phyloP scores from a whole-genome alignment of 768 basidiomycete genomes.

The Mycena filopes region DNA sequence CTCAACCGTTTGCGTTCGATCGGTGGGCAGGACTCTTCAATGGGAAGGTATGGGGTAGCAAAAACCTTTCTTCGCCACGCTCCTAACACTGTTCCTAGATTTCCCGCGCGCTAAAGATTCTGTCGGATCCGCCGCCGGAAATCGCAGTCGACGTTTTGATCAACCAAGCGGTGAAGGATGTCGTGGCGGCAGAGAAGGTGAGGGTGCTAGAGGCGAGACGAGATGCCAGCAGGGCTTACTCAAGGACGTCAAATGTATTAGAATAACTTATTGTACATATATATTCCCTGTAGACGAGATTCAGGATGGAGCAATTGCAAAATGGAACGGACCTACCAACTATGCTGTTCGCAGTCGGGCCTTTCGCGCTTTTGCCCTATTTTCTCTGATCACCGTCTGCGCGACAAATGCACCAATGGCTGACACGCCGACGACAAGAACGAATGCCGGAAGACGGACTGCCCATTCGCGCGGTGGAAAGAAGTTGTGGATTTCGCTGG shows the following conservation, averaged over 20 bases:
- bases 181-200: slow-evolving; percentile 77
- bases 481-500: slow-evolving; percentile 77
- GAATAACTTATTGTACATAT: slow-evolving; percentile 19
- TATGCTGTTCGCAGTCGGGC: slow-evolving; percentile 71
- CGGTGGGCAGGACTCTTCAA: slow-evolving; percentile 58
- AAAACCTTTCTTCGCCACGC: not conserved
- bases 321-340: slow-evolving; percentile 36
- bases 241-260: slow-evolving; percentile 40
- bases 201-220: slow-evolving; percentile 57
- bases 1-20: slow-evolving; percentile 62
- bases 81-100: slow-evolving; percentile 50
- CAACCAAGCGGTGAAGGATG: slow-evolving; percentile 69
- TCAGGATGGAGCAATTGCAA: slow-evolving; percentile 10
- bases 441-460: slow-evolving; percentile 83
- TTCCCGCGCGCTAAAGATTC: slow-evolving; percentile 59
- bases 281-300: slow-evolving; percentile 27
- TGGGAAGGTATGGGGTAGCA: slow-evolving; percentile 56
- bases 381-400: slow-evolving; percentile 78
- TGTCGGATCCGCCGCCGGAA: slow-evolving; percentile 63
- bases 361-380: slow-evolving; percentile 71
- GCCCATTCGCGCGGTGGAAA: slow-evolving; percentile 96
- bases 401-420: slow-evolving; percentile 87
- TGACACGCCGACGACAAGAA: slow-evolving; percentile 84
- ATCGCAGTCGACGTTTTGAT: slow-evolving; percentile 58
- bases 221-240: slow-evolving; percentile 42